phyloP scores from a whole-genome alignment of 2,329 filamentous ascomycete species.

The Penicillium sp. region DNA sequence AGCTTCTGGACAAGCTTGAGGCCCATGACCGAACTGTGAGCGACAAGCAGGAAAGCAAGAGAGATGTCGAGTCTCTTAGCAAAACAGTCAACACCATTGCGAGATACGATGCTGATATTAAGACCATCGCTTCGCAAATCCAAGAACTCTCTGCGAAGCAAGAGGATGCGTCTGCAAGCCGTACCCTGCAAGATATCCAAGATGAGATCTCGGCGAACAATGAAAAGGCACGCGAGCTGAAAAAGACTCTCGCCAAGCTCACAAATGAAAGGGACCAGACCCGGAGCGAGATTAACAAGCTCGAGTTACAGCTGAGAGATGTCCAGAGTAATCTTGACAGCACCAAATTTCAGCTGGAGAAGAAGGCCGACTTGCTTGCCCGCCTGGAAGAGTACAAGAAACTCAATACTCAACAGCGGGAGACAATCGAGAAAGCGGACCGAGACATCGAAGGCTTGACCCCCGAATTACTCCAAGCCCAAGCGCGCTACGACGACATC shows the following conservation, averaged over 20 bases:
- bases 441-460: constrained; percentile 70
- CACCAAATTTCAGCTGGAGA: constrained; percentile 73
- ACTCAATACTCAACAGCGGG: constrained; percentile 66
- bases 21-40: constrained; percentile 66
- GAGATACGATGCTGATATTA: constrained; percentile 70
- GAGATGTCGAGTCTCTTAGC: constrained; percentile 71
- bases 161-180: constrained; percentile 61
- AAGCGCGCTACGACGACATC: constrained; percentile 74
- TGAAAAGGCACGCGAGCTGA: constrained; percentile 66
- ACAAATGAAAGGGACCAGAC: constrained; percentile 69
- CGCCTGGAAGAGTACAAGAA: constrained; percentile 74
- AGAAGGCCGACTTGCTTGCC: constrained; percentile 67
- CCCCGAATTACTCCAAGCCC: constrained; percentile 73
- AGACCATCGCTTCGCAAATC: constrained; percentile 70
- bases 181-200: constrained; percentile 81
- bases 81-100: constrained; percentile 75
- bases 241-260: constrained; percentile 64
- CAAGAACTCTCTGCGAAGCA: constrained; percentile 74
- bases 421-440: constrained; percentile 68
- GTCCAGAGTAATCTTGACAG: constrained; percentile 69
- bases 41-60: constrained; percentile 62
- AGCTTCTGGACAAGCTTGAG: constrained; percentile 62
- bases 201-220: constrained; percentile 67
- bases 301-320: constrained; percentile 78
- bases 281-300: constrained; percentile 63